These are phyloP conservation scores for Venturia pyrina DNA, from an alignment of 2,329 filamentous ascomycete species.

Conservation along the genomic window DNA sequence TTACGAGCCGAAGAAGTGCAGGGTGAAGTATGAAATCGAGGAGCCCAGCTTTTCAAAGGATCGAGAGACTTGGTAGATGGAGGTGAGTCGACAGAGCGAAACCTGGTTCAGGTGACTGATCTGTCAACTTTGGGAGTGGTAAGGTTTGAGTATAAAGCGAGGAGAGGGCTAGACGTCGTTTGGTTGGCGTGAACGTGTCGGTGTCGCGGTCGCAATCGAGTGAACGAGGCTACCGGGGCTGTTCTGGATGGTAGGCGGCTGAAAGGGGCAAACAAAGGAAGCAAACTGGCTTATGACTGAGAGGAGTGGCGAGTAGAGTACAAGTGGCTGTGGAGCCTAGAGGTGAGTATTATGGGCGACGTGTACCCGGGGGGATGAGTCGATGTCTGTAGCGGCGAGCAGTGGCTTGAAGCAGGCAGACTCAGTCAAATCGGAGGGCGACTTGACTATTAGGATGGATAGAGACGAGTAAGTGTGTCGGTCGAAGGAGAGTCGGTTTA, in stretches of 20 bases:
- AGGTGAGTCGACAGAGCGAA: neutral
- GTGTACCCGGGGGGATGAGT: slow-evolving; percentile 8
- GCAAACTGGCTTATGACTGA: slow-evolving; percentile 4
- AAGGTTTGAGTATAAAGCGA: neutral
- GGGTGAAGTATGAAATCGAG: neutral
- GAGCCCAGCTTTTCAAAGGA: neutral
- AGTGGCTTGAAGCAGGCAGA: neutral
- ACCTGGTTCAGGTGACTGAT: neutral
- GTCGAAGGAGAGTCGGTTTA: neutral
- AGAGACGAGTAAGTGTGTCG: neutral
- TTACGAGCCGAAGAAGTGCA: neutral
- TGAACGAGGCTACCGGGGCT: slow-evolving; percentile 17
- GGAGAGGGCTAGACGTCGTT: neutral
- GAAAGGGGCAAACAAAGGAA: slow-evolving; percentile 14
- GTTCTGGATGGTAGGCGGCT: neutral
- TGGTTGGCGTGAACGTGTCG: neutral
- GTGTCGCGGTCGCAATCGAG: slow-evolving; percentile 20
- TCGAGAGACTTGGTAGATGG: neutral
- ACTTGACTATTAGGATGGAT: neutral
- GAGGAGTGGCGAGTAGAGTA: slow-evolving; percentile 12
- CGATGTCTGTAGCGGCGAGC: slow-evolving; percentile 5
- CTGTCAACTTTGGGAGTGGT: neutral
- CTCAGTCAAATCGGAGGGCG: neutral
- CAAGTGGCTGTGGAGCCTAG: slow-evolving; percentile 10
- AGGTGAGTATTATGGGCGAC: slow-evolving; percentile 1